A percentile compares a stretch with the other conserved stretches of the same genome.
phyloP scores from a whole-genome alignment of 352 stramenopile genomes.

The Pythium scleroteichum region DNA sequence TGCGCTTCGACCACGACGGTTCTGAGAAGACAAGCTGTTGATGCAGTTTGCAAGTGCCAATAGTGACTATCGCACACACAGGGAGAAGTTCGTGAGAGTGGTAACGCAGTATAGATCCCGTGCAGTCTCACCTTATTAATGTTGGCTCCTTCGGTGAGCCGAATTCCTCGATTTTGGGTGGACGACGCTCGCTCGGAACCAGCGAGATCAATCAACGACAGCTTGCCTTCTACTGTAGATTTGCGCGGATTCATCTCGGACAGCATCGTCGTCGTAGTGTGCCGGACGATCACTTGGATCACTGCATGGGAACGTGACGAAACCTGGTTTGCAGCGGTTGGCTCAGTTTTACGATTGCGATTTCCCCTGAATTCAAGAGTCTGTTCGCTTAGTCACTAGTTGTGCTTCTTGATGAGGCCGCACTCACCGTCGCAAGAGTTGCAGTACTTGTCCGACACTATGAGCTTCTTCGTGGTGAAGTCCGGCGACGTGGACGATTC shows the following conservation, averaged over 20 bases:
- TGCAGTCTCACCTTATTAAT: constrained; percentile 56
- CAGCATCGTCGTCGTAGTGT: constrained; percentile 55
- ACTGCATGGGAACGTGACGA: constrained; percentile 85
- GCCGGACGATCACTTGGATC: constrained; percentile 69
- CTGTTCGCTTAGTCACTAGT: no score
- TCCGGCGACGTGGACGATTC: constrained; percentile 55
- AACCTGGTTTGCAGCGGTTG: constrained; percentile 79
- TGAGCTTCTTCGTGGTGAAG: constrained; percentile 52
- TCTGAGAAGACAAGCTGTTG: constrained; percentile 73
- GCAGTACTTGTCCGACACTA: constrained; percentile 46
- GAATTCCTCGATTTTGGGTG: constrained; percentile 73
- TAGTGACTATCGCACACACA: constrained; percentile 51
- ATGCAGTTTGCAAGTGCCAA: constrained; percentile 89
- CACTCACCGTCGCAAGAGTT: constrained; percentile 43
- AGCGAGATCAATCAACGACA: constrained; percentile 85
- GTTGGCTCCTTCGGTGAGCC: constrained; percentile 60
- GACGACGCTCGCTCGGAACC: constrained; percentile 78
- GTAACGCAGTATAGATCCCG: neutral
- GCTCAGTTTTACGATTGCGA: constrained; percentile 56
- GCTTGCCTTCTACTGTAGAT: constrained; percentile 67
- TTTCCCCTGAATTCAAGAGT: constrained; percentile 36
- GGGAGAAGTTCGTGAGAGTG: no score
- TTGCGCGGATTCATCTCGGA: constrained; percentile 47
- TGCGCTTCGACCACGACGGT: constrained; percentile 30
- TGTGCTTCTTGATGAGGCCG: no score